phyloP scores from a whole-genome alignment of 1,284 basidiomycete species.

The Tylopilus orsonianus region DNA sequence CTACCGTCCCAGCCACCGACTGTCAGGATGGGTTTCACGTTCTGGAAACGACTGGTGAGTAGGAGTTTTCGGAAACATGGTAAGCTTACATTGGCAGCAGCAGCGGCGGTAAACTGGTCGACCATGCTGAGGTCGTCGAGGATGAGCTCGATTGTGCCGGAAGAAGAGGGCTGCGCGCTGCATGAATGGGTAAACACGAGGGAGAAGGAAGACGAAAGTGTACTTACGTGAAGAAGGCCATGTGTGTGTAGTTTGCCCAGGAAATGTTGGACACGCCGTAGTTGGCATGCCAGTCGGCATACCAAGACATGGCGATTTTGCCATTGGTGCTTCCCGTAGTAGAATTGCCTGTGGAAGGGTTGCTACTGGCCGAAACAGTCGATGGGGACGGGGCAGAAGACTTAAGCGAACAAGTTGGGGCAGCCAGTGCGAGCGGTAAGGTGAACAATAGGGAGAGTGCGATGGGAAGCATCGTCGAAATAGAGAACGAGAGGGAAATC shows the following conservation, averaged over 20 bases:
- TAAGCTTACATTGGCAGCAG: slow-evolving; percentile 51
- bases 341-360: slow-evolving; percentile 15
- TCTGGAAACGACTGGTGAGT: slow-evolving; percentile 29
- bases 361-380: not conserved
- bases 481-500: slow-evolving; percentile 2
- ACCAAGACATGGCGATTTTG: slow-evolving; percentile 56
- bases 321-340: slow-evolving; percentile 30
- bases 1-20: slow-evolving; percentile 90
- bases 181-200: not conserved
- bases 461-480: slow-evolving; percentile 19
- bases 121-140: slow-evolving; percentile 24
- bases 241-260: slow-evolving; percentile 63
- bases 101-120: slow-evolving; percentile 45
- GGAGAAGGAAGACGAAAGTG: not conserved
- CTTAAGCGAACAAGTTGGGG: slow-evolving; percentile 27
- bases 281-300: slow-evolving; percentile 57
- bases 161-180: slow-evolving; percentile 49
- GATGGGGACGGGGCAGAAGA: slow-evolving; percentile 7
- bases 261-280: slow-evolving; percentile 49
- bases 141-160: slow-evolving; percentile 40
- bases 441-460: slow-evolving; percentile 23
- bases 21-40: slow-evolving; percentile 73
- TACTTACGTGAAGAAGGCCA: slow-evolving; percentile 65
- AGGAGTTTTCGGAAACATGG: not conserved
- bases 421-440: slow-evolving; percentile 31